Evolutionary conservation across 768 basidiomycete species (phyloP), one percentile per base, ranked within the genome.

Genomic region (Gyrodon lividus): DNA sequence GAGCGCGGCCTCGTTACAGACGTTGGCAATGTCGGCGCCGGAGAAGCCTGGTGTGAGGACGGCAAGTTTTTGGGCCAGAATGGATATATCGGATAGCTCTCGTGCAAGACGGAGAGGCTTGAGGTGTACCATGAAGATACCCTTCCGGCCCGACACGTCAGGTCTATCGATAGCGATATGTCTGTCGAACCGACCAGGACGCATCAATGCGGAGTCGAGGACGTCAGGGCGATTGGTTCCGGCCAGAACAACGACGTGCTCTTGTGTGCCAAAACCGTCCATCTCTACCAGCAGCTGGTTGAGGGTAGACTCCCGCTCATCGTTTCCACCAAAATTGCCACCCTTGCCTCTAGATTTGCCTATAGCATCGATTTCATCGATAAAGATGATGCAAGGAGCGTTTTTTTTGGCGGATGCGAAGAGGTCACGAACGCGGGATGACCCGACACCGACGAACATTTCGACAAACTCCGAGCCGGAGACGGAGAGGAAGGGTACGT

Each of bases 391-490:
- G 66, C 92, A 95, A 0, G 97, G 97, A 0, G 97, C 94, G 66
- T 97, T 83, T 77, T 98, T 98, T 81, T 91, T 94, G 42, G 97
- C 97, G 4, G 89, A 94, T 30, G 94, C 89, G 70, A 99, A 99
- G 38, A 99, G 84, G 72, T 99, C 97, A 43, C 97, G 86, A 10
- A 99, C 97, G 56, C 97, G 84, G 4, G 93, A 95, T 2, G 97
- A 94, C 51, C 97, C 97, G 46, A 98, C 97, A 71, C 97, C 97
- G 60, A 99, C 97, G 66, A 98, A 99, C 95, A 98, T 98, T 74
- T 99, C 97, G 54, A 99, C 94, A 67, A 99, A 98, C 67, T 99
- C 97, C 38, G 96, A 98, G 45, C 97, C 97, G 42, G 96, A 98
- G 37, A 98, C 97, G 20, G 93, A 96, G 52, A 98, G 81, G 87